A percentile compares a stretch with the other conserved stretches of the same genome.
Evolutionary conservation across 2,329 filamentous ascomycete species (phyloP).

Genomic region (Trichoderma brevicompactum): DNA sequence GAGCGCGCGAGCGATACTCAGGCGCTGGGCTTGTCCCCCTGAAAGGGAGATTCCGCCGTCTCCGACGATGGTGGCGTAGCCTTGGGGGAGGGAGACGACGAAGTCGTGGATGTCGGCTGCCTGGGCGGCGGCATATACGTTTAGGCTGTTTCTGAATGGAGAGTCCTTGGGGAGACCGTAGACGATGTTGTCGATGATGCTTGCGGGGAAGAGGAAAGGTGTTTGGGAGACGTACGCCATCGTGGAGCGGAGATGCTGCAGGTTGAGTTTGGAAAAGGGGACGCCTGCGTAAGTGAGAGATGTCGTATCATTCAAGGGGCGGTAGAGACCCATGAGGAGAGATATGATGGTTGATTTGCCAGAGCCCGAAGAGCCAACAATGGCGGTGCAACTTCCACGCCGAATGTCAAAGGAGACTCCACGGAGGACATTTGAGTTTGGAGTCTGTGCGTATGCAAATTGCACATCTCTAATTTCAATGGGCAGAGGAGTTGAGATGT

Average conservation of each 20-base stretch:
- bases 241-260: slow-evolving; percentile 60
- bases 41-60: slow-evolving; percentile 75
- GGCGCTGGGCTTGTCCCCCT: slow-evolving; percentile 80
- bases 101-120: slow-evolving; percentile 76
- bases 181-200: slow-evolving; percentile 63
- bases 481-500: slow-evolving; percentile 42
- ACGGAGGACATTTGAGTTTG: slow-evolving; percentile 59
- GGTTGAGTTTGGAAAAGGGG: slow-evolving; percentile 63
- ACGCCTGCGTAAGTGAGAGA: slow-evolving; percentile 62
- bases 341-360: slow-evolving; percentile 86
- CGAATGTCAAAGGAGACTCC: slow-evolving; percentile 68
- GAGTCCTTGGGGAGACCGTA: slow-evolving; percentile 71
- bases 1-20: slow-evolving; percentile 81
- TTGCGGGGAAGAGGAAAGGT: slow-evolving; percentile 77
- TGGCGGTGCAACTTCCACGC: slow-evolving; percentile 68
- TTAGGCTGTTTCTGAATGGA: slow-evolving; percentile 49
- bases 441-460: slow-evolving; percentile 72
- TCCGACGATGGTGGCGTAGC: slow-evolving; percentile 69
- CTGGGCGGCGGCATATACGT: slow-evolving; percentile 57
- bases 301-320: slow-evolving; percentile 37
- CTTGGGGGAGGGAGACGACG: slow-evolving; percentile 67
- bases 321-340: slow-evolving; percentile 74
- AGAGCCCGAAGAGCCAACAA: slow-evolving; percentile 85
- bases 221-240: slow-evolving; percentile 72
- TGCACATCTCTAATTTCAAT: slow-evolving; percentile 58